Evolutionary conservation across 768 basidiomycete genomes (phyloP).

Genomic region (Termitomyces sp.): DNA sequence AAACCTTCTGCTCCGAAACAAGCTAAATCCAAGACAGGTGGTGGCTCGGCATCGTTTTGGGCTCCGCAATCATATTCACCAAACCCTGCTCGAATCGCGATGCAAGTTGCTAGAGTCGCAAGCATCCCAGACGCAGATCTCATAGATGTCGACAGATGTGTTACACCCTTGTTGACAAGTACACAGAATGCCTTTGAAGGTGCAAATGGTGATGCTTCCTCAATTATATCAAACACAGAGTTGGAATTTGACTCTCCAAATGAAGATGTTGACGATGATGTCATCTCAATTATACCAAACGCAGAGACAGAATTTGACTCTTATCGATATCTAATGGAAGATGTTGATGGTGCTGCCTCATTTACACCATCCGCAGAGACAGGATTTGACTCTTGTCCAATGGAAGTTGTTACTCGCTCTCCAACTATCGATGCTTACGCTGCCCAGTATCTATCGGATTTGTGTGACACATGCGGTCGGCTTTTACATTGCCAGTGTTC

Average conservation of each 20-base stretch:
- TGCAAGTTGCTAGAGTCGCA: not conserved
- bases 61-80: not conserved
- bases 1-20: not conserved
- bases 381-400: not conserved
- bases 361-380: not conserved
- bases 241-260: not conserved
- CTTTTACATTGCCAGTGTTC: not conserved
- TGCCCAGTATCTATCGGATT: not conserved
- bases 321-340: not conserved
- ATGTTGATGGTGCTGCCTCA: not conserved
- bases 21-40: not conserved
- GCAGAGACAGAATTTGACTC: not conserved
- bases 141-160: not conserved
- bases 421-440: not conserved
- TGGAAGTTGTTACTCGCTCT: not conserved
- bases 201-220: not conserved
- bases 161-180: not conserved
- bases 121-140: not conserved
- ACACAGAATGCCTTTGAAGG: not conserved
- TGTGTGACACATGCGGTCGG: not conserved
- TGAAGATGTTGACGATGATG: not conserved
- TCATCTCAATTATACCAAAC: not conserved
- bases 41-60: not conserved
- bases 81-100: not conserved
- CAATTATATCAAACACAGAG: not conserved